Evolutionary conservation across 176 grass and related monocot species (phyloP).

Genomic region (Phoenix roebelenii): DNA sequence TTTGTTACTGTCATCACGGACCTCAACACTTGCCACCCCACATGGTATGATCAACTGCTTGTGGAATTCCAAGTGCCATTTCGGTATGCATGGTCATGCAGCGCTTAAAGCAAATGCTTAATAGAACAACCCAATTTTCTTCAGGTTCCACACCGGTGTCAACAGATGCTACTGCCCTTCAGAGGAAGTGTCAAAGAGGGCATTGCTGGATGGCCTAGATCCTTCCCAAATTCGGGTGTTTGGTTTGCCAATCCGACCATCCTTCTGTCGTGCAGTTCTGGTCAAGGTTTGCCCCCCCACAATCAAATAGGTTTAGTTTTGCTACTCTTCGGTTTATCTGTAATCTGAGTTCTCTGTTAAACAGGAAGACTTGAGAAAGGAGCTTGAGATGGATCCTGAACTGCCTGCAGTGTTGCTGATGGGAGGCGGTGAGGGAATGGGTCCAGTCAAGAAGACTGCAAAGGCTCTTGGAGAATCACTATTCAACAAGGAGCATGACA

Average conservation of each 20-base stretch:
- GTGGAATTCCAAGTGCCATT: too few relatives aligned
- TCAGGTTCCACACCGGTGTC: slow-evolving; percentile 86
- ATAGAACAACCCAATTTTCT: slow-evolving; percentile 3
- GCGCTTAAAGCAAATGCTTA: not conserved
- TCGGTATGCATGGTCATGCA: not conserved
- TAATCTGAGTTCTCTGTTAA: not conserved
- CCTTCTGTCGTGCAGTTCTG: slow-evolving; percentile 84
- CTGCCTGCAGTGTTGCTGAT: slow-evolving; percentile 86
- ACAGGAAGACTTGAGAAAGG: slow-evolving; percentile 68
- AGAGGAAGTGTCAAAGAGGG: slow-evolving; percentile 90
- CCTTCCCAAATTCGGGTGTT: slow-evolving; percentile 75
- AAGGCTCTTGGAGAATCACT: slow-evolving; percentile 77
- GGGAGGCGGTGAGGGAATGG: slow-evolving; percentile 99
- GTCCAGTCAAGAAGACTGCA: slow-evolving; percentile 92
- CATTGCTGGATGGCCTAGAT: slow-evolving; percentile 65
- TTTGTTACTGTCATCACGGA: slow-evolving; percentile 95
- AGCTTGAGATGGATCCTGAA: slow-evolving; percentile 82
- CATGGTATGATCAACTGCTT: slow-evolving; percentile 42
- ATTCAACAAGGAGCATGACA: slow-evolving; percentile 63
- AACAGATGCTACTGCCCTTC: slow-evolving; percentile 99
- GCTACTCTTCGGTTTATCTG: not conserved
- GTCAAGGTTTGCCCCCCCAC: slow-evolving; percentile 47
- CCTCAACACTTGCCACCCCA: slow-evolving; percentile 94
- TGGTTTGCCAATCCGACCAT: slow-evolving; percentile 88
- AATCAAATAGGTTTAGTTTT: too few relatives aligned